Percentiles rank a stretch among this genome's conserved stretches.
Evolutionary conservation across 106 monocot species (phyloP).

Genomic region (Xerophyta viscosa): DNA sequence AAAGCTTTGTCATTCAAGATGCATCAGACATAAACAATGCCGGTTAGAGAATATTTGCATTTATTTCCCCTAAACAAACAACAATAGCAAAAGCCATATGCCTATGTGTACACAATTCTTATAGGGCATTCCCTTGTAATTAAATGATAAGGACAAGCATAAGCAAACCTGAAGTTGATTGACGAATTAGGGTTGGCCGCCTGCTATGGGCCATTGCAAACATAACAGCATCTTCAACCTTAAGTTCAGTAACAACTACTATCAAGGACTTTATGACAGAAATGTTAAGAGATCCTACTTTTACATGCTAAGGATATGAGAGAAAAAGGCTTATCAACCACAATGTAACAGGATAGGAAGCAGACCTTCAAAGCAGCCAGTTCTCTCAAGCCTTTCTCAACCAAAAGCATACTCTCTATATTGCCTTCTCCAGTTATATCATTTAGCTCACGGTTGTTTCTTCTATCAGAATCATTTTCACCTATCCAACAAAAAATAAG

Average conservation of each 20-base stretch:
- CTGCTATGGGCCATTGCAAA: constrained; percentile 61
- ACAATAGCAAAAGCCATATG: too few species aligned
- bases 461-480: constrained; percentile 44
- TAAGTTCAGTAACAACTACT: constrained; percentile 1
- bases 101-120: neutral
- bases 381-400: constrained; percentile 91
- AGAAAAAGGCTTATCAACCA: constrained; percentile 6
- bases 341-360: constrained; percentile 1
- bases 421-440: constrained; percentile 90
- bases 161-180: constrained; percentile 66
- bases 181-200: constrained; percentile 46
- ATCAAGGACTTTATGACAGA: too few species aligned
- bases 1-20: too few species aligned
- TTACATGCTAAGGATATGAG: neutral
- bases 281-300: too few species aligned
- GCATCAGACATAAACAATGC: too few species aligned
- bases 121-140: neutral
- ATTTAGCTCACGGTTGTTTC: constrained; percentile 54
- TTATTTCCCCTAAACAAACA: too few species aligned
- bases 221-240: constrained; percentile 95
- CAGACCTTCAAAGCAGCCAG: constrained; percentile 71
- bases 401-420: constrained; percentile 91
- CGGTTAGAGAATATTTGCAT: too few species aligned
- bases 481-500: constrained; percentile 21
- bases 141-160: neutral